A percentile compares a stretch with the other conserved stretches of the same genome.
These are phyloP conservation scores for Colletotrichum viniferum DNA, from an alignment of 2,329 filamentous ascomycete genomes.

Conservation along the genomic window DNA sequence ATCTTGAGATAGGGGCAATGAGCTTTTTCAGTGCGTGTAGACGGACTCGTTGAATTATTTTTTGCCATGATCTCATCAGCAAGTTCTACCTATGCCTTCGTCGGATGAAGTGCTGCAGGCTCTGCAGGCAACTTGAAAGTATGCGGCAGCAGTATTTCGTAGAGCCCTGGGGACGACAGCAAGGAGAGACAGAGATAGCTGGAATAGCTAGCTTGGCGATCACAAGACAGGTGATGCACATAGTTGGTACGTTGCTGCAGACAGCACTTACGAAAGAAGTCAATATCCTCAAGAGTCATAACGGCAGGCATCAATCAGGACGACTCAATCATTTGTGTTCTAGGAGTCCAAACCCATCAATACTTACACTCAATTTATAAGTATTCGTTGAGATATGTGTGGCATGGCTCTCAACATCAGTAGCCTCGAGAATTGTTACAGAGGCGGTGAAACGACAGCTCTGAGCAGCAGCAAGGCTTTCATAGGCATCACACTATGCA, in stretches of 20 bases:
- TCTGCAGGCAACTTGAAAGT: not conserved
- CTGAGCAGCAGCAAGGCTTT: not conserved
- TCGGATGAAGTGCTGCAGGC: not conserved
- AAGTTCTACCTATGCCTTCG: not conserved
- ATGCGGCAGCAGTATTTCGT: not conserved
- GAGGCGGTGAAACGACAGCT: not conserved
- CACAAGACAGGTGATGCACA: not conserved
- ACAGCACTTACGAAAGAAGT: not conserved
- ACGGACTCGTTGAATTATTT: not conserved
- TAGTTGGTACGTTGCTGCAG: not conserved
- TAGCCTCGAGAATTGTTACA: not conserved
- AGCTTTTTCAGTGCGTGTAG: not conserved
- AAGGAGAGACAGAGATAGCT: not conserved
- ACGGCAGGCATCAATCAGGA: not conserved
- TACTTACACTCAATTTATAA: not conserved
- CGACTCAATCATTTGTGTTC: not conserved
- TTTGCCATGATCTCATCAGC: not conserved
- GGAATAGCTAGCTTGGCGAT: not conserved
- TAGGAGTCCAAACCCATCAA: not conserved
- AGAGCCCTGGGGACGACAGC: not conserved
- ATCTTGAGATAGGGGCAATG: not conserved
- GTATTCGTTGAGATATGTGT: not conserved
- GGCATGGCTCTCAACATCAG: not conserved
- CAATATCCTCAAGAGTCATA: not conserved
- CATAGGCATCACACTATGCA: not conserved